phyloP scores from a whole-genome alignment of 495 filamentous ascomycete species.

The Hypoxylon lenormandii region DNA sequence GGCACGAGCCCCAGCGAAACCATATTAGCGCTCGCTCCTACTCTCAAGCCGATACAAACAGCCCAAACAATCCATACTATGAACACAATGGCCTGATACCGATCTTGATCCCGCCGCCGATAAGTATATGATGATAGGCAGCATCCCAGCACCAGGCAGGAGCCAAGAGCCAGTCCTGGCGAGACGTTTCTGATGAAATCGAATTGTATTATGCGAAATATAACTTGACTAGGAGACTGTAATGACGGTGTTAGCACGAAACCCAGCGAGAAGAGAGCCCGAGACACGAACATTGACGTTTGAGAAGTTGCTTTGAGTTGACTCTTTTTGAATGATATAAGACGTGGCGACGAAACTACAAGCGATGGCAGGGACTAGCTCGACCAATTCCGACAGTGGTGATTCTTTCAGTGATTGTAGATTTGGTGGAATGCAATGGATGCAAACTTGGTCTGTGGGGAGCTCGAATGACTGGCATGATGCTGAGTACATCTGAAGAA shows the following conservation, averaged over 20 bases:
- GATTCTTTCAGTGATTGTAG: constrained; percentile 10
- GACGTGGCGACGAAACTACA: constrained; percentile 40
- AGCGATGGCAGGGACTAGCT: constrained; percentile 34
- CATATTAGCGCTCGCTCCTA: constrained; percentile 52
- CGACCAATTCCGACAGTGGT: constrained; percentile 28
- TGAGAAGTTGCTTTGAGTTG: constrained; percentile 11
- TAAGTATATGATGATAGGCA: constrained; percentile 61
- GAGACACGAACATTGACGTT: constrained; percentile 23
- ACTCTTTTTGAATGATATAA: constrained; percentile 36
- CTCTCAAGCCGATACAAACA: constrained; percentile 47
- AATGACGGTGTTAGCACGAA: constrained; percentile 18
- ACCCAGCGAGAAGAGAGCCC: neutral
- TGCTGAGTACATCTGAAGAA: constrained; percentile 31
- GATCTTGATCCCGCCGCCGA: constrained; percentile 57
- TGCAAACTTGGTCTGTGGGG: constrained; percentile 26
- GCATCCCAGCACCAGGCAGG: constrained; percentile 61
- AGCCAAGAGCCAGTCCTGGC: constrained; percentile 56
- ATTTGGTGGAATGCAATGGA: constrained; percentile 24
- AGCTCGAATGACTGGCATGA: constrained; percentile 20
- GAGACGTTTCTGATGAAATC: constrained; percentile 50
- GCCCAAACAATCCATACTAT: constrained; percentile 50
- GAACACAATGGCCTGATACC: constrained; percentile 56
- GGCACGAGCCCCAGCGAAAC: constrained; percentile 60
- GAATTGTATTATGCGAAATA: constrained; percentile 17
- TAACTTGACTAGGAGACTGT: constrained; percentile 13